These are phyloP conservation scores for Tilletia indica DNA, from an alignment of 1,284 basidiomycete species.

Conservation along the genomic window DNA sequence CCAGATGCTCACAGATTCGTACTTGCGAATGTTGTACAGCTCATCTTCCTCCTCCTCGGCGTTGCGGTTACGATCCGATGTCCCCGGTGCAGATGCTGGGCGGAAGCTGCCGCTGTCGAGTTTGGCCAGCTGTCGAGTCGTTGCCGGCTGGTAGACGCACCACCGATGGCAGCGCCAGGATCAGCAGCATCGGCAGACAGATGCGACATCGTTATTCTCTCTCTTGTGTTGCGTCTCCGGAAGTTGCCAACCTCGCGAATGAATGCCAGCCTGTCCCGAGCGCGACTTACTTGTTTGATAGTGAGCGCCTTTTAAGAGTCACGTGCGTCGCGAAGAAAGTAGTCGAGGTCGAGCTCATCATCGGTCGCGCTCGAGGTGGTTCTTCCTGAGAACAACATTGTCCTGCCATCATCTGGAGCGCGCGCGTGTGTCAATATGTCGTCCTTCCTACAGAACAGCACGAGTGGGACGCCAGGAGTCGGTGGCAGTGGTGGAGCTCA, in stretches of 20 bases:
- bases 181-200: no score
- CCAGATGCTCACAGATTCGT: slow-evolving; percentile 34
- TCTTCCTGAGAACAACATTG: not conserved
- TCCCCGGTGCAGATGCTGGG: not conserved
- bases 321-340: no score
- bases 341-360: no score
- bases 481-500: not conserved
- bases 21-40: slow-evolving; percentile 45
- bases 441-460: slow-evolving; percentile 11
- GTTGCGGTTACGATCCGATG: not conserved
- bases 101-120: not conserved
- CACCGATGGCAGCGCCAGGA: not conserved
- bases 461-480: not conserved
- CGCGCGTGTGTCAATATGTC: not conserved
- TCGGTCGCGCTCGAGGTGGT: no score
- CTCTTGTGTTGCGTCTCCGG: no score
- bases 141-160: slow-evolving; percentile 3
- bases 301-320: no score
- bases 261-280: no score
- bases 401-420: not conserved
- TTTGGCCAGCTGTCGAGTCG: not conserved
- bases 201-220: no score
- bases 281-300: no score
- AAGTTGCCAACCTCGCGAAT: no score
- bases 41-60: slow-evolving; percentile 44